Evolutionary conservation across 306 rosid species (phyloP).

Genomic region (Cucumis sativus): Cucumber_9930_V3 NC_026655.2:19889001-19889500

Average conservation of each 20-base stretch:
- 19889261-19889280: not conserved
- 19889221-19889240: not conserved
- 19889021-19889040: not conserved
- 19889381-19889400: not conserved
- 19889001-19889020: not conserved
- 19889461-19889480: not conserved
- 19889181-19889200: not conserved
- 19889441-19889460: not conserved
- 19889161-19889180: not conserved
- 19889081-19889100: too few relatives aligned
- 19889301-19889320: not conserved
- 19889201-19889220: not conserved
- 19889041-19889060: too few relatives aligned
- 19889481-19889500: too few relatives aligned
- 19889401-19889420: not conserved
- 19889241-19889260: not conserved
- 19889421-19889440: not conserved
- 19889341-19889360: not conserved
- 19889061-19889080: too few relatives aligned
- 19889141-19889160: too few relatives aligned
- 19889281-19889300: not conserved
- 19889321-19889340: not conserved
- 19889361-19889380: not conserved
- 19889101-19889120: too few relatives aligned
- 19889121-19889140: too few relatives aligned